Evolutionary conservation across 495 filamentous ascomycete genomes (phyloP).

Genomic region (Viridothelium virens): DNA sequence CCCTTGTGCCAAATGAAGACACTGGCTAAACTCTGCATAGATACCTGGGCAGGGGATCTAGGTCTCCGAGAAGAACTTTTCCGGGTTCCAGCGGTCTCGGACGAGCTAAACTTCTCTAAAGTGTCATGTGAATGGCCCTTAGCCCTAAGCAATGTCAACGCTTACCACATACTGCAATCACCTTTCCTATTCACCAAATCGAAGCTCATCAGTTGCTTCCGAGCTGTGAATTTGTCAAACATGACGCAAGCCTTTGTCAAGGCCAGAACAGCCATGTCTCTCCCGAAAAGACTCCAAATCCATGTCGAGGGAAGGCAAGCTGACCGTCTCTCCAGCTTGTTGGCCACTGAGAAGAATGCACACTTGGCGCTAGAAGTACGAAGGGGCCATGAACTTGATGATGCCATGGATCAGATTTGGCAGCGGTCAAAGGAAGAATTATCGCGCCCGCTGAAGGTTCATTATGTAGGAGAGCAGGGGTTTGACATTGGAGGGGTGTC

Average conservation of each 20-base stretch:
- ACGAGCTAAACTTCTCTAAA: constrained; percentile 68
- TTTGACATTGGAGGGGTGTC: constrained; percentile 90
- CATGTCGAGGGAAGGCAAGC: not conserved
- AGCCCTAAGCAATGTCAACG: constrained; percentile 48
- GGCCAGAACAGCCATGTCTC: constrained; percentile 51
- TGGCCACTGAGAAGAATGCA: not conserved
- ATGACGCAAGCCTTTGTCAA: constrained; percentile 74
- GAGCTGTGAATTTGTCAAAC: constrained; percentile 72
- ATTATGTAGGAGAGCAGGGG: constrained; percentile 67
- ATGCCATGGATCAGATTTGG: constrained; percentile 86
- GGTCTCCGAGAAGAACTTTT: constrained; percentile 61
- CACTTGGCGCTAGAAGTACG: constrained; percentile 73
- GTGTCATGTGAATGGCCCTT: constrained; percentile 69
- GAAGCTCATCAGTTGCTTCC: constrained; percentile 72
- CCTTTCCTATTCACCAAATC: constrained; percentile 71
- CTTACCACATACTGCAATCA: constrained; percentile 69
- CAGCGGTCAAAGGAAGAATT: constrained; percentile 73
- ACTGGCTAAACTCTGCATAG: constrained; percentile 40
- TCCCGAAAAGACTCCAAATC: not conserved
- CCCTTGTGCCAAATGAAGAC: not conserved
- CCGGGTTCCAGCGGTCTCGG: constrained; percentile 64
- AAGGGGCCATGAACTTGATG: constrained; percentile 59
- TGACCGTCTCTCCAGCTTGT: not conserved
- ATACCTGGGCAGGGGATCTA: constrained; percentile 54
- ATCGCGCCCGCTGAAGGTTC: constrained; percentile 76